phyloP scores from a whole-genome alignment of 345 rosid species.

The Camelina hispida region DNA sequence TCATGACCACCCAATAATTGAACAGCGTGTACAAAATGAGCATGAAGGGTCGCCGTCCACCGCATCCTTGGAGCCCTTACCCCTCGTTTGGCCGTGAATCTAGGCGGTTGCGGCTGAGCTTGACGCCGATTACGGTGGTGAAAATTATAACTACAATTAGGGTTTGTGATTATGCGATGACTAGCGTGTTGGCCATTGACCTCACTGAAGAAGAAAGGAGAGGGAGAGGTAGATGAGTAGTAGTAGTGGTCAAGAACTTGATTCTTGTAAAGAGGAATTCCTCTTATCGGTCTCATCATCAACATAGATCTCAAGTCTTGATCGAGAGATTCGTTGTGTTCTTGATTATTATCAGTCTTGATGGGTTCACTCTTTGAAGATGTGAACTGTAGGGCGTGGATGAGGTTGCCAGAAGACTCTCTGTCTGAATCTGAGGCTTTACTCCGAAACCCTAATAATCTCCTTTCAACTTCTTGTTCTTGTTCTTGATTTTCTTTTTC shows the following conservation, averaged over 20 bases:
- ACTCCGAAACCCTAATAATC: slow-evolving; percentile 40
- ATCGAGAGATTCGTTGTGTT: slow-evolving; percentile 29
- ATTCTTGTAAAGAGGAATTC: slow-evolving; percentile 80
- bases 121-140: slow-evolving; percentile 37
- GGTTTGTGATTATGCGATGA: slow-evolving; percentile 36
- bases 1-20: slow-evolving; percentile 99
- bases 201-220: slow-evolving; percentile 41
- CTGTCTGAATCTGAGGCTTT: slow-evolving; percentile 40
- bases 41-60: slow-evolving; percentile 98
- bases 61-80: slow-evolving; percentile 89
- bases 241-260: slow-evolving; percentile 46
- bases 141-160: slow-evolving; percentile 37
- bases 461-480: slow-evolving; percentile 32
- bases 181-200: slow-evolving; percentile 35
- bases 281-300: slow-evolving; percentile 79
- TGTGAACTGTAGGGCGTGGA: slow-evolving; percentile 28
- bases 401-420: slow-evolving; percentile 27
- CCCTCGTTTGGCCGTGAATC: slow-evolving; percentile 57
- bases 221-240: slow-evolving; percentile 32
- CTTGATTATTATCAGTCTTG: slow-evolving; percentile 37
- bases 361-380: slow-evolving; percentile 22
- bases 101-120: slow-evolving; percentile 54
- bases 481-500: not conserved
- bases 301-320: slow-evolving; percentile 65
- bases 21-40: slow-evolving; percentile 98